Evolutionary conservation across 2,329 filamentous ascomycete species (phyloP).

Genomic region (Ilyonectria destructans): DNA sequence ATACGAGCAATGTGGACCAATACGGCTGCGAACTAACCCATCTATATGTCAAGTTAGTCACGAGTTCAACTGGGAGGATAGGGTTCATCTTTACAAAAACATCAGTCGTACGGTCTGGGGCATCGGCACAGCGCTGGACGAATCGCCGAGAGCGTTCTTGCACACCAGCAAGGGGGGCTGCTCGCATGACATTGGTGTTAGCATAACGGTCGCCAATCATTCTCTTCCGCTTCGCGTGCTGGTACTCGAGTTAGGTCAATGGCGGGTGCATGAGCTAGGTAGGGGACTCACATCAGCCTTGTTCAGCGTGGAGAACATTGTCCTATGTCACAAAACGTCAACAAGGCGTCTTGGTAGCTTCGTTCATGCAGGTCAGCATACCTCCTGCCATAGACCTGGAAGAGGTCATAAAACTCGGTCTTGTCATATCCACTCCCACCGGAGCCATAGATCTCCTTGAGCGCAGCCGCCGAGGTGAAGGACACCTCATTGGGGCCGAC

Average conservation of each 20-base stretch:
- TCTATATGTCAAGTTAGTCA: slow-evolving; percentile 44
- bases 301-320: slow-evolving; percentile 73
- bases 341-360: not conserved
- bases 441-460: slow-evolving; percentile 76
- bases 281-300: slow-evolving; percentile 65
- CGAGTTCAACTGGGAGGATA: not conserved
- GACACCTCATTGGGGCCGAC: slow-evolving; percentile 73
- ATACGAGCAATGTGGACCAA: not conserved
- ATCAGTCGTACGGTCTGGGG: slow-evolving; percentile 66
- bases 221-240: slow-evolving; percentile 77
- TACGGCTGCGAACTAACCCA: slow-evolving; percentile 46
- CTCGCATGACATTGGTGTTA: slow-evolving; percentile 76
- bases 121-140: slow-evolving; percentile 66
- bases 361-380: slow-evolving; percentile 49
- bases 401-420: slow-evolving; percentile 76
- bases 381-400: slow-evolving; percentile 72
- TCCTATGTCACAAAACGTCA: slow-evolving; percentile 55
- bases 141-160: slow-evolving; percentile 71
- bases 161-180: slow-evolving; percentile 71
- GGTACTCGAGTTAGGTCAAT: slow-evolving; percentile 11
- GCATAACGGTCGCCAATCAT: slow-evolving; percentile 78
- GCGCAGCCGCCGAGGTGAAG: slow-evolving; percentile 69
- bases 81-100: slow-evolving; percentile 68
- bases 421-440: slow-evolving; percentile 77
- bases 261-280: no score